These are phyloP conservation scores for Eucalyptus cloeziana DNA, from an alignment of 345 rosid genomes.

Conservation along the genomic window DNA sequence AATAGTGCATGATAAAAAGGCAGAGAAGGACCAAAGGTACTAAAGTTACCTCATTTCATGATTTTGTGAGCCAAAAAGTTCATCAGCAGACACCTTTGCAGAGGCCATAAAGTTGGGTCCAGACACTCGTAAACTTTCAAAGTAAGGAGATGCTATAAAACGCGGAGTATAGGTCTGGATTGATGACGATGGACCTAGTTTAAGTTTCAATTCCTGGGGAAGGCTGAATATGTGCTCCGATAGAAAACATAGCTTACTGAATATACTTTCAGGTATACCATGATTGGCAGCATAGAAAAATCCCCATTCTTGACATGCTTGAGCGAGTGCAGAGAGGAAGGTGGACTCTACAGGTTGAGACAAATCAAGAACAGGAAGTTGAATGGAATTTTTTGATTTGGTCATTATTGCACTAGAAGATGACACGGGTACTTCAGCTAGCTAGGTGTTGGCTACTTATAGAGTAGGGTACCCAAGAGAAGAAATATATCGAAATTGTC, in stretches of 20 bases:
- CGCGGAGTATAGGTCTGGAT: slow-evolving; percentile 44
- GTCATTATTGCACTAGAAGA: slow-evolving; percentile 19
- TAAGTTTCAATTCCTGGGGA: slow-evolving; percentile 46
- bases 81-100: slow-evolving; percentile 37
- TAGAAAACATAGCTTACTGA: slow-evolving; percentile 11
- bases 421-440: neutral
- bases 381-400: slow-evolving; percentile 11
- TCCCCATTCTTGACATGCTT: slow-evolving; percentile 61
- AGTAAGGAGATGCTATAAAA: slow-evolving; percentile 71
- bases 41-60: slow-evolving; percentile 32
- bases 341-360: slow-evolving; percentile 26
- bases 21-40: neutral
- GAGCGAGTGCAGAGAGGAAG: slow-evolving; percentile 29
- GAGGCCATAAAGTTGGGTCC: slow-evolving; percentile 58
- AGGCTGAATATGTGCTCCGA: slow-evolving; percentile 34
- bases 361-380: slow-evolving; percentile 63
- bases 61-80: slow-evolving; percentile 24
- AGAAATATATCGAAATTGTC: neutral
- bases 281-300: slow-evolving; percentile 64
- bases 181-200: slow-evolving; percentile 36
- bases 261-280: slow-evolving; percentile 37
- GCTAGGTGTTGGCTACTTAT: neutral
- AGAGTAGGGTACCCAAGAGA: neutral
- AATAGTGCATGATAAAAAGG: neutral
- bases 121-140: slow-evolving; percentile 51